Conservation (phyloP, 805 yeast species). For the Hermanozyma aechmeae region DNA sequence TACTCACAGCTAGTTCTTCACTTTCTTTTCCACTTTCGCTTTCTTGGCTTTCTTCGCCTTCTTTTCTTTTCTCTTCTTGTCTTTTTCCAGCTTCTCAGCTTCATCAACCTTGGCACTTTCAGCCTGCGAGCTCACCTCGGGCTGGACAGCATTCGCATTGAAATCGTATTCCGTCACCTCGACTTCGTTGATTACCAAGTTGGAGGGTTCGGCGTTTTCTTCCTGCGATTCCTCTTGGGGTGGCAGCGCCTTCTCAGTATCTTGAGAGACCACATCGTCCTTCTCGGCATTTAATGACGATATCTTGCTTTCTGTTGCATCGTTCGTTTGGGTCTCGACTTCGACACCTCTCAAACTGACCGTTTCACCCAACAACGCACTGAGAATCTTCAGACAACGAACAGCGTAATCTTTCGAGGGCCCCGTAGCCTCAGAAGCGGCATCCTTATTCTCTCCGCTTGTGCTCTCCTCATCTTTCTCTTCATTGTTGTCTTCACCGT, state of each 20-base stretch:
- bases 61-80: constrained; percentile 1
- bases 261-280: no score
- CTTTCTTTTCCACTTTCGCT: constrained; percentile 4
- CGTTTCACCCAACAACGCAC: constrained; percentile 24
- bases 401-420: constrained; percentile 25
- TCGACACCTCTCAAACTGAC: constrained; percentile 21
- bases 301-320: no score
- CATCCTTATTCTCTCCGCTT: no score
- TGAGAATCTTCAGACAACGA: constrained; percentile 29
- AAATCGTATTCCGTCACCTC: constrained; percentile 26
- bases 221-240: background rate
- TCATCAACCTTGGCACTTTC: background rate
- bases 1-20: no score
- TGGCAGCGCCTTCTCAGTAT: background rate
- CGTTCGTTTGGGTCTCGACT: constrained; percentile 2
- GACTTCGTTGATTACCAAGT: constrained; percentile 33
- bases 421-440: no score
- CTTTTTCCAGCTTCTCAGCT: constrained; percentile 1
- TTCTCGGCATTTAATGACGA: no score
- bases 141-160: background rate
- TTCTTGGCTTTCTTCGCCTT: constrained; percentile 5
- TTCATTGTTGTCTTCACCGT: constrained; percentile 10
- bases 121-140: background rate
- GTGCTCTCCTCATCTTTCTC: constrained; percentile 7
- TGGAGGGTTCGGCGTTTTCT: constrained; percentile 3